These are phyloP conservation scores for Vicia villosa DNA, from an alignment of 306 rosid genomes.

Conservation along the genomic window DNA sequence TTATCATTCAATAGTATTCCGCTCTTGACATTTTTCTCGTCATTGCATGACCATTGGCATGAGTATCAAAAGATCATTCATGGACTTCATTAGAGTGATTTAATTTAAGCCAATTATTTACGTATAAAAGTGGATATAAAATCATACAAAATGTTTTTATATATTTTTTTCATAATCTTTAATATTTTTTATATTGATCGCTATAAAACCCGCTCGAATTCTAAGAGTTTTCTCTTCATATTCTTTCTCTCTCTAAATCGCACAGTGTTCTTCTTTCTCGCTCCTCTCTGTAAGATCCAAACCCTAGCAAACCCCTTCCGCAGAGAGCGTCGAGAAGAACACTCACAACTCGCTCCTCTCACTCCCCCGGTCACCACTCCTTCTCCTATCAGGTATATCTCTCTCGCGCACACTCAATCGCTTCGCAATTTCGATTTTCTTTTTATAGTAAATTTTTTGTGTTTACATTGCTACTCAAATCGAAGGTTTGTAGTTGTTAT, in stretches of 20 bases:
- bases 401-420: not conserved
- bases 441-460: not conserved
- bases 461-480: not conserved
- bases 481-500: not conserved
- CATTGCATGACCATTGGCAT: too few species aligned
- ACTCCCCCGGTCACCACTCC: constrained; percentile 38
- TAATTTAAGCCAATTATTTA: too few species aligned
- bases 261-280: constrained; percentile 33
- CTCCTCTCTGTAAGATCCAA: constrained; percentile 54
- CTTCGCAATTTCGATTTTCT: not conserved
- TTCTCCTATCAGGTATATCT: constrained; percentile 42
- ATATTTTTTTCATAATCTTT: too few species aligned
- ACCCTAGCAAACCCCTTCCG: constrained; percentile 65
- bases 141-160: too few species aligned
- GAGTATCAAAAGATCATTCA: too few species aligned
- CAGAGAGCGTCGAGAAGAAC: constrained; percentile 38
- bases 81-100: too few species aligned
- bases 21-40: too few species aligned
- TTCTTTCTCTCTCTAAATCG: constrained; percentile 12
- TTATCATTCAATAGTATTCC: too few species aligned
- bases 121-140: too few species aligned
- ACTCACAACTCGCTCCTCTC: too few species aligned
- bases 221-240: not conserved
- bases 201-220: constrained; percentile 25
- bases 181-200: not conserved